These are phyloP conservation scores for sweet orange (Citrus sinensis) DNA, from an alignment of 345 rosid genomes.

Conservation along the genomic window DVS_A1.0 CM039168.1:29870001-29870500, in stretches of 20 bases:
- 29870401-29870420: not conserved
- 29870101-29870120: not conserved
- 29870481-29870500: not conserved
- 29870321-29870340: not conserved
- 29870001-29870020: not conserved
- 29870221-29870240: slow-evolving; percentile 58
- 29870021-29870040: not conserved
- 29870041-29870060: not conserved
- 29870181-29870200: slow-evolving; percentile 93
- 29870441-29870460: not conserved
- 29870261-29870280: slow-evolving; percentile 19
- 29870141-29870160: slow-evolving; percentile 26
- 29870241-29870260: slow-evolving; percentile 51
- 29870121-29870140: not conserved
- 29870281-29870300: not conserved
- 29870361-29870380: not conserved
- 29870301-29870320: not conserved
- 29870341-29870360: not conserved
- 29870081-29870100: slow-evolving; percentile 7
- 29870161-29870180: slow-evolving; percentile 94
- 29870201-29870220: slow-evolving; percentile 78
- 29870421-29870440: not conserved
- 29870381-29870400: not conserved
- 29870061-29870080: not conserved
- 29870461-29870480: not conserved